These are phyloP conservation scores for Dryas alaskensis DNA, from an alignment of 306 rosid genomes.

Conservation along the genomic window DNA sequence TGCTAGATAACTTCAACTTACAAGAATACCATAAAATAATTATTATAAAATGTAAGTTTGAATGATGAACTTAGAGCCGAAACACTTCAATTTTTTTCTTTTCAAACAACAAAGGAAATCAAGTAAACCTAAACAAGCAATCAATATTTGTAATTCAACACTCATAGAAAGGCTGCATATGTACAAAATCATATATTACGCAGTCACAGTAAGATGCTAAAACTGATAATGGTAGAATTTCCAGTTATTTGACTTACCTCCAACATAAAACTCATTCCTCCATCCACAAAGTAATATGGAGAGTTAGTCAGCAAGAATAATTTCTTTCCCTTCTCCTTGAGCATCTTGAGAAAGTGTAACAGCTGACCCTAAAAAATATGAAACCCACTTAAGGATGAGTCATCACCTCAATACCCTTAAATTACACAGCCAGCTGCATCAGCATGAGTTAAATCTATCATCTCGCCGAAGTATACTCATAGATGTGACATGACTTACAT, in stretches of 20 bases:
- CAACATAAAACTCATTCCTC: conserved; percentile 89
- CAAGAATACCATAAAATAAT: no score
- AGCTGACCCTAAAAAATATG: conserved; percentile 59
- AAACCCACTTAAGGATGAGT: conserved; percentile 23
- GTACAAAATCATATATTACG: neutral
- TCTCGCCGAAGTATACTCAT: neutral
- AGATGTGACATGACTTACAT: conserved; percentile 50
- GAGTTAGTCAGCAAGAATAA: conserved; percentile 92
- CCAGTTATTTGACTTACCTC: conserved; percentile 51
- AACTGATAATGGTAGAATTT: conserved; percentile 14
- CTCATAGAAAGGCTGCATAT: neutral
- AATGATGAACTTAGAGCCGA: no score
- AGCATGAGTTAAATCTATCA: conserved; percentile 24
- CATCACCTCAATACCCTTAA: conserved; percentile 11
- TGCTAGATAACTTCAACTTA: no score
- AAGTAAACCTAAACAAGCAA: no score
- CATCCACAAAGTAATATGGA: conserved; percentile 90
- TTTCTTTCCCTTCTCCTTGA: conserved; percentile 88
- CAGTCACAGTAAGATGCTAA: neutral
- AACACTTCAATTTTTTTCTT: no score
- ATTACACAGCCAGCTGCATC: conserved; percentile 19
- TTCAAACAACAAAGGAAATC: no score
- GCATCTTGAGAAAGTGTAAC: conserved; percentile 71
- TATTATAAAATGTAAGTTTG: no score
- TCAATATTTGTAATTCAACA: neutral